Evolutionary conservation across 768 basidiomycete genomes (phyloP).

Genomic region (Termitomyces sp.): DNA sequence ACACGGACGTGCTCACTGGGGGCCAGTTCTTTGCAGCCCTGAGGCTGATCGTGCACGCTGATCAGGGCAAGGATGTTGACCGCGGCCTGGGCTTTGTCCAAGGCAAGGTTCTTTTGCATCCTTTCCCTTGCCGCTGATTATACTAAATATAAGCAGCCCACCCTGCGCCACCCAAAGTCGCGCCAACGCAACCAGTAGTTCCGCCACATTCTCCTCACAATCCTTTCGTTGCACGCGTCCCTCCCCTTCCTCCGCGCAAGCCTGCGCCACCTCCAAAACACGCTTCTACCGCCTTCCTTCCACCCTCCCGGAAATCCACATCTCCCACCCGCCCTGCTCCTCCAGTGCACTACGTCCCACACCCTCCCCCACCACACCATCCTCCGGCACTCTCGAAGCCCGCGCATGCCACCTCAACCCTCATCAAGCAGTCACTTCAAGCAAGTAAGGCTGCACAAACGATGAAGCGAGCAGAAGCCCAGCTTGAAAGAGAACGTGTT

Average conservation of each 20-base stretch:
- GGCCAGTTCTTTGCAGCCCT: conserved; percentile 77
- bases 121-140: not conserved
- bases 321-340: conserved; percentile 8
- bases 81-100: conserved; percentile 68
- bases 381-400: conserved; percentile 30
- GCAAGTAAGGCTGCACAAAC: conserved; percentile 68
- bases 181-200: conserved; percentile 4
- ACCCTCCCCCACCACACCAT: conserved; percentile 11
- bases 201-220: conserved; percentile 26
- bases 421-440: conserved; percentile 71
- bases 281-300: conserved; percentile 12
- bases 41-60: conserved; percentile 57
- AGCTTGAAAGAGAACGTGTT: conserved; percentile 64
- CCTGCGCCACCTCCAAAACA: conserved; percentile 32
- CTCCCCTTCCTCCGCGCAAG: conserved; percentile 52
- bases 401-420: conserved; percentile 49
- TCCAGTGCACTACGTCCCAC: not conserved
- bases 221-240: conserved; percentile 32
- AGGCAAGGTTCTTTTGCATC: conserved; percentile 57
- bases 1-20: conserved; percentile 49
- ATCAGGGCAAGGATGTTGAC: conserved; percentile 57
- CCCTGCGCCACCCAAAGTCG: conserved; percentile 10
- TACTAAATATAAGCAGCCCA: conserved; percentile 11
- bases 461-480: conserved; percentile 62
- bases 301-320: conserved; percentile 15